These are phyloP conservation scores for Candida labiduridarum DNA, from an alignment of 1,139 yeast genomes.

Conservation along the genomic window DNA sequence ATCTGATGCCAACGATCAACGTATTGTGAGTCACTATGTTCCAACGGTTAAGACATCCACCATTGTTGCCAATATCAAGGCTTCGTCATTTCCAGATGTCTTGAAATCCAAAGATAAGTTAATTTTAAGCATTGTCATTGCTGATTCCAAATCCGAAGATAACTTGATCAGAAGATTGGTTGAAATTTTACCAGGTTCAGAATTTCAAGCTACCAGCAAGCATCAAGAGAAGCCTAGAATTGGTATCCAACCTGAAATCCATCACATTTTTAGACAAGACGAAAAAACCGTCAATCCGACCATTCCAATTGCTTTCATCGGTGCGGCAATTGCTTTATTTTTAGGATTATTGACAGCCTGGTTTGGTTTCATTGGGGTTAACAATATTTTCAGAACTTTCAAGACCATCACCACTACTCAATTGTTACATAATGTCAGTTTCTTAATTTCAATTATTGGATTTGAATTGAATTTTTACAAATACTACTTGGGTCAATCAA, in stretches of 20 bases:
- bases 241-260: constrained; percentile 65
- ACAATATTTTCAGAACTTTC: constrained; percentile 43
- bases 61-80: constrained; percentile 30
- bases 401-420: constrained; percentile 29
- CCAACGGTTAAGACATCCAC: constrained; percentile 25
- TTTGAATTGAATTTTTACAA: constrained; percentile 65
- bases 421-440: constrained; percentile 43
- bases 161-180: constrained; percentile 33
- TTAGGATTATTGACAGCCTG: constrained; percentile 50
- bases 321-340: constrained; percentile 44
- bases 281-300: constrained; percentile 57
- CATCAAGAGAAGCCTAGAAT: constrained; percentile 41
- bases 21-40: constrained; percentile 27
- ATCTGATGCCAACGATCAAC: constrained; percentile 28
- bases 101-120: constrained; percentile 39
- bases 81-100: constrained; percentile 37
- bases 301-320: constrained; percentile 57
- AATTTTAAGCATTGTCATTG: constrained; percentile 36
- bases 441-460: constrained; percentile 54
- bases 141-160: constrained; percentile 23
- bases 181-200: constrained; percentile 36
- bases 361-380: constrained; percentile 43
- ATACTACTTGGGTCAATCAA: constrained; percentile 72
- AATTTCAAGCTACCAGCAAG: constrained; percentile 25
- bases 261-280: constrained; percentile 63